Percentiles rank a stretch among this genome's conserved stretches.
These are phyloP conservation scores for Zelopaecilomyces penicillatus DNA, from an alignment of 2,329 filamentous ascomycete genomes.

Conservation along the genomic window DNA sequence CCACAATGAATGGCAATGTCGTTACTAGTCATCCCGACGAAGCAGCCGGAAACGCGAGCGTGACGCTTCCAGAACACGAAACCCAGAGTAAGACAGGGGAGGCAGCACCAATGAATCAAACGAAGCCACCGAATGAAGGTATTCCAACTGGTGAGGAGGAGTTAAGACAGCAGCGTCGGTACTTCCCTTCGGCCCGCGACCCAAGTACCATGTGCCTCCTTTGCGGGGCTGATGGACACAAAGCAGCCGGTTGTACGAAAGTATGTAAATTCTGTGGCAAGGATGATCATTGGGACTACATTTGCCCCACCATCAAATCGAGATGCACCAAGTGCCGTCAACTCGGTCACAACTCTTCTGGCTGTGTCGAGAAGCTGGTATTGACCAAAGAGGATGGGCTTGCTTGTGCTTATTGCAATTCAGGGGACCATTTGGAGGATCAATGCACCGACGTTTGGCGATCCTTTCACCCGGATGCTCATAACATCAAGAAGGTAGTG, in stretches of 20 bases:
- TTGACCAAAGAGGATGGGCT: constrained; percentile 43
- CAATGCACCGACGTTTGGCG: constrained; percentile 55
- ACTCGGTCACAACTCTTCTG: constrained; percentile 45
- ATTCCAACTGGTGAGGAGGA: constrained; percentile 25
- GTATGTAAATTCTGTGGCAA: constrained; percentile 41
- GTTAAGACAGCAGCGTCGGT: constrained; percentile 32
- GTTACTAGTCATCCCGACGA: background rate
- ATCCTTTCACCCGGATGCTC: constrained; percentile 37
- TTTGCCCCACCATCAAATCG: constrained; percentile 39
- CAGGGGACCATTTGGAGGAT: constrained; percentile 47
- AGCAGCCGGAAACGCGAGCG: too few relatives aligned
- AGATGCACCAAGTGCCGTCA: constrained; percentile 54
- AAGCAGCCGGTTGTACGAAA: constrained; percentile 34
- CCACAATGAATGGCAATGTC: background rate
- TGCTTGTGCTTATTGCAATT: constrained; percentile 53
- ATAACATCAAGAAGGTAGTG: constrained; percentile 38
- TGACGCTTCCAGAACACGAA: too few relatives aligned
- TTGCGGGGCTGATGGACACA: constrained; percentile 43
- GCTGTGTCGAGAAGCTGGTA: constrained; percentile 49
- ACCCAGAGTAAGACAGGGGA: too few relatives aligned
- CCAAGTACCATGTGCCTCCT: constrained; percentile 39
- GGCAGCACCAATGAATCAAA: too few relatives aligned
- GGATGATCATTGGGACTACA: constrained; percentile 37
- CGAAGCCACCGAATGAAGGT: constrained; percentile 11
- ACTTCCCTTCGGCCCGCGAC: constrained; percentile 43